Percentiles rank a stretch among this genome's conserved stretches.
Evolutionary conservation across 495 filamentous ascomycete species (phyloP).

Genomic region (Diplogelasinospora grovesii): DNA sequence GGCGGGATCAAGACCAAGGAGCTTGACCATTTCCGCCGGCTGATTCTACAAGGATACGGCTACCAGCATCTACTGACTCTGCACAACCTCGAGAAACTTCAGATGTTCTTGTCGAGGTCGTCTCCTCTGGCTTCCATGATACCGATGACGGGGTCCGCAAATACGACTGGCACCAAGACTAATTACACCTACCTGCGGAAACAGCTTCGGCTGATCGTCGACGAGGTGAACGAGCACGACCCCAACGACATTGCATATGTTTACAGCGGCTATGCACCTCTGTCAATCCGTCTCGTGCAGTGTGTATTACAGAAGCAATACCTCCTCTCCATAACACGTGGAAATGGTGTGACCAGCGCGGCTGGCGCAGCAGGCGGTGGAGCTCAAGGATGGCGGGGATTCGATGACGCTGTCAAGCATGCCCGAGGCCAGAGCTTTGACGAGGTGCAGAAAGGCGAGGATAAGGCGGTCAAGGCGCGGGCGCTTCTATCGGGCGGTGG

Average conservation of each 20-base stretch:
- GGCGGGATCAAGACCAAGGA: constrained; percentile 84
- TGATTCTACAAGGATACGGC: constrained; percentile 87
- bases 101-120: constrained; percentile 66
- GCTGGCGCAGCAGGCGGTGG: constrained; percentile 47
- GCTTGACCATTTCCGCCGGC: constrained; percentile 79
- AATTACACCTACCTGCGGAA: constrained; percentile 87
- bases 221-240: constrained; percentile 96
- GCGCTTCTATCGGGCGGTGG: constrained; percentile 69
- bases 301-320: constrained; percentile 87
- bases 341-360: constrained; percentile 41
- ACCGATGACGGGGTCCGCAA: constrained; percentile 50
- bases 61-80: constrained; percentile 91
- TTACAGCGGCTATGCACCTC: constrained; percentile 92
- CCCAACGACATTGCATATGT: constrained; percentile 95
- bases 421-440: constrained; percentile 84
- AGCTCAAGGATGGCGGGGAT: constrained; percentile 80
- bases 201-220: constrained; percentile 79
- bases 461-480: constrained; percentile 84
- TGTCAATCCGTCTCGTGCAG: constrained; percentile 92
- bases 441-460: constrained; percentile 86
- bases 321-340: constrained; percentile 60
- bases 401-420: constrained; percentile 82
- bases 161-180: constrained; percentile 61
- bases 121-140: constrained; percentile 66
- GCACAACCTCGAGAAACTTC: constrained; percentile 81